Evolutionary conservation across 2,329 filamentous ascomycete species (phyloP), one percentile per base, ranked within the genome.

Genomic region (Pseudogymnoascus sp.): DNA sequence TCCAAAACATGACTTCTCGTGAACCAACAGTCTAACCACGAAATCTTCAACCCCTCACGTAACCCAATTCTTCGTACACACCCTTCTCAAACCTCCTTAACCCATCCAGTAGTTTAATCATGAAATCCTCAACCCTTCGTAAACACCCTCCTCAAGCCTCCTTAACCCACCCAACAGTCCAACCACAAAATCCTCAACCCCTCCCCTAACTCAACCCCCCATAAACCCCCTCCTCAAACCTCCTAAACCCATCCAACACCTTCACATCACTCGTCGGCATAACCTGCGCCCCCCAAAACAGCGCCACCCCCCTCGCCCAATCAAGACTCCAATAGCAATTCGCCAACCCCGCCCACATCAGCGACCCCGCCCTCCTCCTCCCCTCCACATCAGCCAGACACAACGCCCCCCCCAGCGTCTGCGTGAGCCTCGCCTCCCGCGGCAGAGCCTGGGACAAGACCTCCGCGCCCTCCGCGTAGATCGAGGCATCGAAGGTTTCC

Each of bases 141-240:
- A n/a, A n/a, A n/a, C n/a, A n/a, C n/a, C n/a, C n/a, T n/a, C n/a
- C n/a, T n/a, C n/a, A n/a, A n/a, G n/a, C n/a, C n/a, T n/a, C n/a
- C n/a, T n/a, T n/a, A n/a, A n/a, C n/a, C n/a, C n/a, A n/a, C n/a
- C n/a, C n/a, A n/a, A n/a, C n/a, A n/a, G n/a, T n/a, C n/a, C n/a
- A n/a, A n/a, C n/a, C n/a, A n/a, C n/a, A n/a, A n/a, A n/a, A n/a
- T n/a, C n/a, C n/a, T n/a, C n/a, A n/a, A n/a, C 33, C 13, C 33
- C 6, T 4, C 11, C 33, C 37, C 37, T 38, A 38, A 38, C 7
- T 14, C 37, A 38, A 38, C 14, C 37, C 37, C 21, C 21, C 44
- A 61, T 65, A 65, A 38, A 53, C 62, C 11, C 14, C 40, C 19
- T 16, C 42, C 56, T 66, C 63, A 56, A 66, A 66, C n/a, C 53